Evolutionary conservation across 2,329 filamentous ascomycete genomes (phyloP).

Genomic region (Microdochium nivale): DNA sequence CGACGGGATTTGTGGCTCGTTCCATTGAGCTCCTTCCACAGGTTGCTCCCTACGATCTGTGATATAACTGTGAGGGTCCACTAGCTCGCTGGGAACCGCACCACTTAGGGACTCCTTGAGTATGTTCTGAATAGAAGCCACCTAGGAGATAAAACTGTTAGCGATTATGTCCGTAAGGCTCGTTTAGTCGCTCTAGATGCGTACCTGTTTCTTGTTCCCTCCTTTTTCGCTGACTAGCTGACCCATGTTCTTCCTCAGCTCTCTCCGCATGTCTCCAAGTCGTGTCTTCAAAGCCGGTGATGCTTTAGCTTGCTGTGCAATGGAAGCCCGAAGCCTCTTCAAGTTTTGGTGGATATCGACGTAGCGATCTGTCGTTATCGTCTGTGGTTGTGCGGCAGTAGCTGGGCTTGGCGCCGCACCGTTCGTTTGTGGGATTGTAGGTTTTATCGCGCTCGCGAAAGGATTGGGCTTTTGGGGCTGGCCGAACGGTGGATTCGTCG

Average conservation of each 20-base stretch:
- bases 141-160: conserved; percentile 18
- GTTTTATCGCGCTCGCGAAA: conserved; percentile 2
- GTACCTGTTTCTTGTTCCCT: conserved; percentile 49
- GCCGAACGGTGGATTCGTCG: conserved; percentile 5
- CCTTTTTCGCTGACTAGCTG: conserved; percentile 61
- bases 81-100: conserved; percentile 37
- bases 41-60: conserved; percentile 31
- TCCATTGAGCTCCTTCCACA: conserved; percentile 38
- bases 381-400: conserved; percentile 1
- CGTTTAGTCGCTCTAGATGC: conserved; percentile 11
- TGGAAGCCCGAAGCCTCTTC: conserved; percentile 42
- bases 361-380: conserved; percentile 30
- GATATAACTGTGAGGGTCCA: conserved; percentile 48
- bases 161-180: conserved; percentile 1
- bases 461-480: conserved; percentile 4
- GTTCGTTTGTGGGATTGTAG: conserved; percentile 7
- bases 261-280: conserved; percentile 63
- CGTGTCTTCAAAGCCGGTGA: conserved; percentile 52
- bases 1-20: conserved; percentile 48
- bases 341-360: conserved; percentile 57
- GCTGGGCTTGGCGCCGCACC: conserved; percentile 3
- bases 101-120: conserved; percentile 47
- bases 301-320: conserved; percentile 44
- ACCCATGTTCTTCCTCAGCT: conserved; percentile 63
- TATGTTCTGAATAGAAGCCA: conserved; percentile 37